Conservation (phyloP, 176 grass and related monocot species). For the Saccharum spontaneum region DNA sequence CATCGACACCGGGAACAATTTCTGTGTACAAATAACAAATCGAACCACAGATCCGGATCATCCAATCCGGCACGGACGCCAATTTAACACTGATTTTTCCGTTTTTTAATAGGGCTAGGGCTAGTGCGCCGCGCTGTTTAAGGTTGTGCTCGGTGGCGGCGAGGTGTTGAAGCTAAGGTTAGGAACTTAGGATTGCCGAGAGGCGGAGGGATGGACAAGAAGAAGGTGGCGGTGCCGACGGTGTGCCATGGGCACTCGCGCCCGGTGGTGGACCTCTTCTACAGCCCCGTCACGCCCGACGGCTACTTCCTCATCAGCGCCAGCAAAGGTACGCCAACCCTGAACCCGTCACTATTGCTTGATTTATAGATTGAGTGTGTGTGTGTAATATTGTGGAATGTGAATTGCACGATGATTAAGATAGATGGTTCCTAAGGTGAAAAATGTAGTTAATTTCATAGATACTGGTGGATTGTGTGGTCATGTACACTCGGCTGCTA, state of each 20-base stretch:
- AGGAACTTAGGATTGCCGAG: constrained; percentile 14
- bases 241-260: constrained; percentile 98
- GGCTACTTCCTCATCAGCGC: constrained; percentile 99
- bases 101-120: not conserved
- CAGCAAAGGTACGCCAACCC: constrained; percentile 66
- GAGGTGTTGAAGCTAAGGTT: constrained; percentile 23
- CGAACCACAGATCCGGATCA: constrained; percentile 10
- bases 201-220: constrained; percentile 74
- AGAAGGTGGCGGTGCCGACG: constrained; percentile 78
- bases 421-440: not conserved
- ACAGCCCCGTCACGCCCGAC: constrained; percentile 68
- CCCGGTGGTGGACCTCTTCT: constrained; percentile 95
- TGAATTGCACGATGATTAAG: not conserved
- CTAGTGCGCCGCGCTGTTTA: not conserved
- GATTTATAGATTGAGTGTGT: not conserved
- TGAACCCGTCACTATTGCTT: not conserved
- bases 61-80: not conserved
- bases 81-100: not conserved
- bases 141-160: constrained; percentile 3
- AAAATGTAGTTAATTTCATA: not conserved
- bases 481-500: not conserved
- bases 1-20: not conserved
- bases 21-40: not conserved
- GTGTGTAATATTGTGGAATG: not conserved
- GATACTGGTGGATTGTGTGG: not conserved